These are phyloP conservation scores for Ceratocystiopsis sp. DNA, from an alignment of 2,329 filamentous ascomycete species.

Conservation along the genomic window DNA sequence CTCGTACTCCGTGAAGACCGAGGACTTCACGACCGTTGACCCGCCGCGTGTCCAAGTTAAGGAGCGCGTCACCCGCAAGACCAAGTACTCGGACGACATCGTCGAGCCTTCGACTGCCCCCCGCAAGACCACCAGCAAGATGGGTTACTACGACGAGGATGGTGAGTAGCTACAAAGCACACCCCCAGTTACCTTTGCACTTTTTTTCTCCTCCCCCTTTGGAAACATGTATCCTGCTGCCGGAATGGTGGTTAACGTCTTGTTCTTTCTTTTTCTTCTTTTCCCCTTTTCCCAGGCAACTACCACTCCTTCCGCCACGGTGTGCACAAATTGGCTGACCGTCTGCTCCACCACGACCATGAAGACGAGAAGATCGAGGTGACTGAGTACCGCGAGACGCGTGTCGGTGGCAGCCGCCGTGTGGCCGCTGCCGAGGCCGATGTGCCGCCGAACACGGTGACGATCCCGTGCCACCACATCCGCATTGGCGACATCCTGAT, in stretches of 20 bases:
- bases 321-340: constrained; percentile 40
- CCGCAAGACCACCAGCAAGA: constrained; percentile 37
- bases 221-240: neutral
- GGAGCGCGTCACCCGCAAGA: constrained; percentile 37
- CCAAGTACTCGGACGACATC: constrained; percentile 42
- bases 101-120: constrained; percentile 28
- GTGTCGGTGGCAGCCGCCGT: constrained; percentile 11
- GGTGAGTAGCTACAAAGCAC: constrained; percentile 23
- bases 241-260: neutral
- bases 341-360: constrained; percentile 31
- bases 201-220: neutral
- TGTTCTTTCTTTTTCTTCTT: neutral
- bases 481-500: constrained; percentile 97
- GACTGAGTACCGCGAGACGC: constrained; percentile 28
- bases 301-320: constrained; percentile 42
- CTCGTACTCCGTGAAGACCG: constrained; percentile 20
- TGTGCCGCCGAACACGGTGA: constrained; percentile 62
- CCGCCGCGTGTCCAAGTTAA: constrained; percentile 20
- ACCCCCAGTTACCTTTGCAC: neutral
- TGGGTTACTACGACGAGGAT: constrained; percentile 50
- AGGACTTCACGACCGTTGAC: constrained; percentile 40
- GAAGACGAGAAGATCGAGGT: constrained; percentile 30
- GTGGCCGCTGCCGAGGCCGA: constrained; percentile 14
- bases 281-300: constrained; percentile 25
- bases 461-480: constrained; percentile 98